Evolutionary conservation across 371 early-diverging fungal species (phyloP).

Genomic region (Mucor circinelloides): DNA sequence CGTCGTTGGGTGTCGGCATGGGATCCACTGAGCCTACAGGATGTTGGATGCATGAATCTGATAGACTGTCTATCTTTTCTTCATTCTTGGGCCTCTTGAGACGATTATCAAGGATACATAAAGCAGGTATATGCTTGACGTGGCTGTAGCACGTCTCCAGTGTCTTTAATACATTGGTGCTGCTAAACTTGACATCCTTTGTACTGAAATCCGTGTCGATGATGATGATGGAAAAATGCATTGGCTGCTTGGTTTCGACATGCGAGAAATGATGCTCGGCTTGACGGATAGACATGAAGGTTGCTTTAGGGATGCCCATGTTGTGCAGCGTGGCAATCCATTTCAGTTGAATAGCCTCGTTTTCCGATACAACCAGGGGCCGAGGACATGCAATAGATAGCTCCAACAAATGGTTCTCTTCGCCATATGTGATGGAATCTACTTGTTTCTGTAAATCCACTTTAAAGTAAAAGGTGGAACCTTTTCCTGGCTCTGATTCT

Average conservation of each 20-base stretch:
- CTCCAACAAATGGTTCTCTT: slow-evolving; percentile 17
- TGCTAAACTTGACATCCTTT: too few species aligned
- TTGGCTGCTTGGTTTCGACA: background rate
- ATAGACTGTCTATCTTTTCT: background rate
- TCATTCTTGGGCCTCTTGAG: background rate
- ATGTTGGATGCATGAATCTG: background rate
- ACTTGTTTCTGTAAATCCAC: slow-evolving; percentile 28
- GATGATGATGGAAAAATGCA: slow-evolving; percentile 5
- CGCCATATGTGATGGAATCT: slow-evolving; percentile 21
- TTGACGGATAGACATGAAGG: background rate
- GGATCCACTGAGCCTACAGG: slow-evolving; percentile 9
- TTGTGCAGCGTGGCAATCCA: slow-evolving; percentile 1
- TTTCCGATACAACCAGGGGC: slow-evolving; percentile 21
- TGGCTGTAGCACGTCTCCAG: background rate
- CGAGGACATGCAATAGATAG: slow-evolving; percentile 6
- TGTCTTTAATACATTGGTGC: background rate
- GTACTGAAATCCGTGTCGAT: slow-evolving; percentile 9
- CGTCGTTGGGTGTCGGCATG: slow-evolving; percentile 3
- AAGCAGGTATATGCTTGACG: background rate
- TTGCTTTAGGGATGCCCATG: background rate
- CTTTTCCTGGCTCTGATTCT: slow-evolving; percentile 44
- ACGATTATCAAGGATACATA: slow-evolving; percentile 14
- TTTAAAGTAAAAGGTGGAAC: slow-evolving; percentile 50
- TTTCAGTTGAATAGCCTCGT: slow-evolving; percentile 4
- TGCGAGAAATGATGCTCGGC: background rate